Conservation (phyloP, 805 yeast species). For the Sugiyamaella chiloensis region DNA sequence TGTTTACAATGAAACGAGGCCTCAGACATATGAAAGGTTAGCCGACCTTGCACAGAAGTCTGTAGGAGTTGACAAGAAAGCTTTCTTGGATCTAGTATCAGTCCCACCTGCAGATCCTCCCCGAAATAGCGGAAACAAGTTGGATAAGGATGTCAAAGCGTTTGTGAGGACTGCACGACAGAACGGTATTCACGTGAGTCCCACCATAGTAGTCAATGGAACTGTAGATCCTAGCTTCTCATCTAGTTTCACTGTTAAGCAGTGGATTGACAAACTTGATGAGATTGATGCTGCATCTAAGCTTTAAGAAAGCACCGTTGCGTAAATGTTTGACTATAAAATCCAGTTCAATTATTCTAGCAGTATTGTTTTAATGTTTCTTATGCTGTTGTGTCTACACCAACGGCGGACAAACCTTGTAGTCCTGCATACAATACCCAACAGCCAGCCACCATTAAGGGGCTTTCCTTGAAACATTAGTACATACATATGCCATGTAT, state of each 20-base stretch:
- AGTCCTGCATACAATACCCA: no score
- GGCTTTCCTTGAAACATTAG: no score
- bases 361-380: no score
- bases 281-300: conserved; percentile 11
- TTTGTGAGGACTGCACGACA: conserved; percentile 72
- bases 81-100: conserved; percentile 34
- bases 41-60: conserved; percentile 45
- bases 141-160: conserved; percentile 64
- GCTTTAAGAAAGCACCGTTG: no score
- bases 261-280: conserved; percentile 35
- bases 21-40: conserved; percentile 52
- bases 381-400: no score
- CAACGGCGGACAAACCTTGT: no score
- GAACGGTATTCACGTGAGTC: conserved; percentile 80
- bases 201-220: conserved; percentile 73
- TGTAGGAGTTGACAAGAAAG: conserved; percentile 39
- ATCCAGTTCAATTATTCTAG: no score
- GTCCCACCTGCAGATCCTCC: conserved; percentile 37
- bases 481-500: no score
- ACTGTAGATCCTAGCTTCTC: conserved; percentile 55
- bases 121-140: conserved; percentile 55
- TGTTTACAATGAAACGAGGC: conserved; percentile 51
- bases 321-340: no score
- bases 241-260: conserved; percentile 54
- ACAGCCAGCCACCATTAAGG: no score